Base-by-base conservation (phyloP, 331 rosid genomes). In the Saraca asoca region DNA sequence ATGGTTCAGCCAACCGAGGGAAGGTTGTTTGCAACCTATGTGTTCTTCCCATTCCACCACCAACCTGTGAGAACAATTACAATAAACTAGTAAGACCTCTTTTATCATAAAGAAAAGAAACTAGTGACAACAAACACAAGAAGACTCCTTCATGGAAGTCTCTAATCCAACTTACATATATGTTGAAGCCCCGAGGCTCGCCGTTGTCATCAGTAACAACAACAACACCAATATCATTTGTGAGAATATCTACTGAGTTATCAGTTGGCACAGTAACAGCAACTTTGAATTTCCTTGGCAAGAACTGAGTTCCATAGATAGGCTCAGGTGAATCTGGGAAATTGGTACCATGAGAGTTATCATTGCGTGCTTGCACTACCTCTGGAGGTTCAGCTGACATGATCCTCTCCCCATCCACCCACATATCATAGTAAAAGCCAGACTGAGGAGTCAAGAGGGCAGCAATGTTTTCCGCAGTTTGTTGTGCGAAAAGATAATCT, bases 11-110 rank as follows among this genome's bases (percentile, higher is more conserved):
- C 45, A 94, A 77, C 44, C 96, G 99, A 45, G 99, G 85, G 56
- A 94, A 94, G 44, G 99, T 94, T 58, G 81, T 54, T 60, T 88
- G 97, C 70, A 81, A 3, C 83, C 99, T 88, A 72, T 88, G 99
- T 33, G 99, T 86, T 72, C 99, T 94, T 86, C 99, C 99, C 99
- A 94, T 94, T 50, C 99, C 99, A 48, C 99, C 99, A 71, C 99
- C 99, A 80, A 94, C 99, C 99, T 94, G 87, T 72, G 79, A 66
- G 20, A 67, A 11, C 12, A 74, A 68, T 51, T 51, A 54, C 58
- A 45, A 79, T 68, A 60, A 55, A 63, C 51, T 62, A 64, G 69
- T 70, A 9, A 66, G 43, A 24, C 3, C 31, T 24, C 31, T 24
- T 24, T 24, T 24, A 24, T 24, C 31, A 1, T 24, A 24, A 24